These are phyloP conservation scores for Chlorella sp. DNA, from an alignment of 139 green algal genomes.

Conservation along the genomic window DNA sequence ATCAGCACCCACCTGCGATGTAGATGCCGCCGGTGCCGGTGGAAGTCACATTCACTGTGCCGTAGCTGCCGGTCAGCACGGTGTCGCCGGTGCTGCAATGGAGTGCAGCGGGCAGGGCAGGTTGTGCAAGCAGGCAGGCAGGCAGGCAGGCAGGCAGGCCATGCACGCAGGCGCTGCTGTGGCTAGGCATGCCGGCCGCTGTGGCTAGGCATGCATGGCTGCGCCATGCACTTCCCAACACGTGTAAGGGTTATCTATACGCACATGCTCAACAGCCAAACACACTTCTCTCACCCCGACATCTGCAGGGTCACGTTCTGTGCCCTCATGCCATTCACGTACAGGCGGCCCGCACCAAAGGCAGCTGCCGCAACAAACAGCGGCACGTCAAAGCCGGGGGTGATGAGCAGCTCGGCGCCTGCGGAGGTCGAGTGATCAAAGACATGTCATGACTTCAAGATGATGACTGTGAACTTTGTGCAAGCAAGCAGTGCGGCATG, in stretches of 20 bases:
- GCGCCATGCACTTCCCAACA: no score
- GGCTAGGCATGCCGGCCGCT: no score
- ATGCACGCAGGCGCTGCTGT: no score
- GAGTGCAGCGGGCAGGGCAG: not conserved
- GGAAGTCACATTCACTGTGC: constrained; percentile 17
- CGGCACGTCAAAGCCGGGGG: constrained; percentile 8
- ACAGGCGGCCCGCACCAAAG: constrained; percentile 39
- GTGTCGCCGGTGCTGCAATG: constrained; percentile 19
- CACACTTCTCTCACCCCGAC: constrained; percentile 30
- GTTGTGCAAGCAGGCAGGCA: no score
- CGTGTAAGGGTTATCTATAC: no score
- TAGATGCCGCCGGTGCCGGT: constrained; percentile 15
- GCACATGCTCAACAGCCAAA: no score
- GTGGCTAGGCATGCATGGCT: no score
- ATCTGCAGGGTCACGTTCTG: not conserved
- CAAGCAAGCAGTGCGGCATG: no score
- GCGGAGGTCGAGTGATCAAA: not conserved
- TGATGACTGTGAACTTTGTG: no score
- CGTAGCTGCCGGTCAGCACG: constrained; percentile 23
- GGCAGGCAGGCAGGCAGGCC: no score
- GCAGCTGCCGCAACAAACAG: not conserved
- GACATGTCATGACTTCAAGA: no score
- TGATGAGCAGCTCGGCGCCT: constrained; percentile 32
- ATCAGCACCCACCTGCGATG: not conserved
- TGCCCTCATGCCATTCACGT: constrained; percentile 29